Base-by-base conservation (phyloP, 495 filamentous ascomycete genomes). In the Emericellopsis terricola region DNA sequence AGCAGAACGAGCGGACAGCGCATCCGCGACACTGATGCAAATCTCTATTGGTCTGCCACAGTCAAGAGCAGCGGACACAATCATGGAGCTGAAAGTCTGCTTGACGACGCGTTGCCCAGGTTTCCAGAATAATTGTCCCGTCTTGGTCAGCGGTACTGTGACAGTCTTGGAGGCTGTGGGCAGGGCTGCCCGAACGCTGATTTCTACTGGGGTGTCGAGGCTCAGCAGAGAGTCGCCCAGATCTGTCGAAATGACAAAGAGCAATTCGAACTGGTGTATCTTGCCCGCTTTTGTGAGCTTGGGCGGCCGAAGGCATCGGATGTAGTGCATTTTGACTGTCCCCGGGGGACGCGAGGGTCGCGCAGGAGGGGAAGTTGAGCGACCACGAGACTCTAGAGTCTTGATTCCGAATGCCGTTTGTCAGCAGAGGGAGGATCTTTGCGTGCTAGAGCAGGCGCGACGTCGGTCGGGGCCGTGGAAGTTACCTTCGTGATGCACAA, bases 311-410 rank as follows among this genome's bases (percentile, higher is more conserved):
- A 85, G 52, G 36, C 84, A 73, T 18, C 79, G 76, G 38, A 85
- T 69, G 57, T 87, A 89, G 44, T 81, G 76, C 71, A 74, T 76
- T n/a, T n/a, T n/a, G n/a, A n/a, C n/a, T n/a, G n/a, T n/a, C n/a
- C n/a, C n/a, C n/a, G n/a, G n/a, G n/a, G n/a, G n/a, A n/a, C n/a
- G n/a, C n/a, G n/a, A n/a, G n/a, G n/a, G n/a, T n/a, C n/a, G n/a
- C n/a, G n/a, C n/a, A n/a, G n/a, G n/a, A n/a, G n/a, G n/a, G n/a
- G n/a, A n/a, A n/a, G n/a, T n/a, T n/a, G n/a, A n/a, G n/a, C n/a
- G n/a, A n/a, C n/a, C n/a, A n/a, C n/a, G n/a, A n/a, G n/a, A n/a
- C n/a, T n/a, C n/a, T n/a, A n/a, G n/a, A n/a, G n/a, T n/a, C n/a
- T n/a, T n/a, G n/a, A n/a, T n/a, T n/a, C n/a, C n/a, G n/a, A n/a